These are phyloP conservation scores for Ascochyta lentis DNA, from an alignment of 2,329 filamentous ascomycete genomes.

Conservation along the genomic window DNA sequence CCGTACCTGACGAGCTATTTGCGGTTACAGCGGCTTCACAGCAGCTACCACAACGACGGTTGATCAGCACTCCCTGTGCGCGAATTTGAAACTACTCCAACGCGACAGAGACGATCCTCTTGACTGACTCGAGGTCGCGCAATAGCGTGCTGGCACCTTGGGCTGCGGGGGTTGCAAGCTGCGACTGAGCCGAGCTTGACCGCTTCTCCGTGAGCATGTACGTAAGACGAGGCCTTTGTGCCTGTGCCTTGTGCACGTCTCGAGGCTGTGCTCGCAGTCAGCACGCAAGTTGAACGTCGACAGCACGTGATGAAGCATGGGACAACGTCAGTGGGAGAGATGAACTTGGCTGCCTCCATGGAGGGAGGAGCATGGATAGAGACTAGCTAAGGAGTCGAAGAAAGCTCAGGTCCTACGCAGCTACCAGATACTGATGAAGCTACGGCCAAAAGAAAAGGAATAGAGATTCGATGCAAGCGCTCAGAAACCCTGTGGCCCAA, in stretches of 20 bases:
- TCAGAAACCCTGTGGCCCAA: constrained; percentile 43
- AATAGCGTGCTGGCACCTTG: background rate
- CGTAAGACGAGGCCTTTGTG: constrained; percentile 11
- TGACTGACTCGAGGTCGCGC: background rate
- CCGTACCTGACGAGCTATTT: constrained; percentile 16
- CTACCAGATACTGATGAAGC: constrained; percentile 22
- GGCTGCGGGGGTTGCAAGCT: constrained; percentile 1
- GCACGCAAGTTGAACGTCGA: background rate
- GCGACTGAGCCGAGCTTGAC: constrained; percentile 11
- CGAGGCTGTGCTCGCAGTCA: background rate
- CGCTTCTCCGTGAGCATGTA: constrained; percentile 15
- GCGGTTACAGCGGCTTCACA: background rate
- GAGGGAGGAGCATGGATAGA: constrained; percentile 21
- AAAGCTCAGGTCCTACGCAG: constrained; percentile 20
- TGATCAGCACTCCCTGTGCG: background rate
- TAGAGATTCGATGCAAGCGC: constrained; percentile 6
- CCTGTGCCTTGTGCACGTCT: background rate
- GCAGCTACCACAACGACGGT: background rate
- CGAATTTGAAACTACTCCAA: too few relatives aligned
- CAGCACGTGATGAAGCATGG: background rate
- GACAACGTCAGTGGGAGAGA: constrained; percentile 9
- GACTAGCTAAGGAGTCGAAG: constrained; percentile 26
- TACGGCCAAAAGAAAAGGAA: constrained; percentile 19
- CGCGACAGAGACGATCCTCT: background rate
- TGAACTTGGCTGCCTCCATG: constrained; percentile 30